These are phyloP conservation scores for Saccharomyces uvarum DNA, from an alignment of 1,139 yeast genomes.

Conservation along the genomic window DNA sequence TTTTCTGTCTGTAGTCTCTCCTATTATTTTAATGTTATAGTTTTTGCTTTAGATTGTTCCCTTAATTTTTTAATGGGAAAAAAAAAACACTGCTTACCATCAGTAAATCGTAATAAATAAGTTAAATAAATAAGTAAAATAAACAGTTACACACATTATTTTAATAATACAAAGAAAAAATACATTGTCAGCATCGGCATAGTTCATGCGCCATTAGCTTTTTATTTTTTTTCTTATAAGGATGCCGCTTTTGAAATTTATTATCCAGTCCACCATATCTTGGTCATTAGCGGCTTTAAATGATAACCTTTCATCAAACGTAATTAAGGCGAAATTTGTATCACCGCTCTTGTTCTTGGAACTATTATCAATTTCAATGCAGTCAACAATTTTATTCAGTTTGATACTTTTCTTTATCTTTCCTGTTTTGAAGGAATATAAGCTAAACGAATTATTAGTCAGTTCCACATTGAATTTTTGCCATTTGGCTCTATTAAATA, in stretches of 20 bases:
- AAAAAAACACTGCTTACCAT: background rate
- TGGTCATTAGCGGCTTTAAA: constrained; percentile 18
- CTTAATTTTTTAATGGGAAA: background rate
- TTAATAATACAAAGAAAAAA: background rate
- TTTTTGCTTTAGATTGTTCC: background rate
- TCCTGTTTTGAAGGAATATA: constrained; percentile 16
- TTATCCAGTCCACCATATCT: constrained; percentile 23
- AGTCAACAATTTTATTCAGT: constrained; percentile 17
- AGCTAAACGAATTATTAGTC: constrained; percentile 13
- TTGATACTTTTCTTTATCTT: constrained; percentile 11
- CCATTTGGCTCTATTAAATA: constrained; percentile 20
- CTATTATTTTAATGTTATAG: background rate
- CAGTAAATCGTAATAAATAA: background rate
- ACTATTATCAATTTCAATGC: constrained; percentile 15
- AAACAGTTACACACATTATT: background rate
- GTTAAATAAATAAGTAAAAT: background rate
- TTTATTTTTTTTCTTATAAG: constrained; percentile 11
- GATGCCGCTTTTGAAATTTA: constrained; percentile 19
- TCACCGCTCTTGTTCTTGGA: constrained; percentile 7
- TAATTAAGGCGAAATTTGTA: constrained; percentile 16
- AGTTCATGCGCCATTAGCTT: background rate
- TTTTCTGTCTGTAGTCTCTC: background rate
- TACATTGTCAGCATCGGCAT: background rate
- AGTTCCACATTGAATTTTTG: constrained; percentile 16
- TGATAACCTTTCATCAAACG: constrained; percentile 15